Base-by-base conservation (phyloP, 1,284 basidiomycete species). In the Rugosomyces carneus region DNA sequence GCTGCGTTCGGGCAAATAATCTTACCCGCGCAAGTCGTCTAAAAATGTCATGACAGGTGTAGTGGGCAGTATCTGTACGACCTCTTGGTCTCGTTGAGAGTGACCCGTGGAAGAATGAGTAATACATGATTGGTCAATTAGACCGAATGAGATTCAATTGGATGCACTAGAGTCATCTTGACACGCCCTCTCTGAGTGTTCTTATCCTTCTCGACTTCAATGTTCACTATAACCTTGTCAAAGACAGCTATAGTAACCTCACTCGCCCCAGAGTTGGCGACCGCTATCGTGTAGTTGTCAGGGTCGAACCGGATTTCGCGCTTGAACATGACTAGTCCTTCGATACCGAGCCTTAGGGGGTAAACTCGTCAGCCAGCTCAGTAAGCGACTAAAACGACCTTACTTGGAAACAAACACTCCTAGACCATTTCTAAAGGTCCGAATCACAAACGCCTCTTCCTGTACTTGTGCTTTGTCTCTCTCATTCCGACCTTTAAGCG, bases 371-470 rank as follows among this genome's bases (percentile, higher is more conserved):
- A n/a, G n/a, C n/a, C n/a, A n/a, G 35, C 35, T 35, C 32, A 15
- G 32, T 6, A 35, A 35, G 5, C 7, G 7, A 13, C 5, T 9
- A 13, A 75, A 31, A 31, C 8, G 13, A 31, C 6, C 88, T 61
- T 59, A 97, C 93, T 87, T 84, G 42, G 84, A 90, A 31, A 99
- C 93, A 59, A 96, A 99, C 11, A 99, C 95, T 7, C 92, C 89
- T 7, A 99, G 65, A 0, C 96, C 96, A 64, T 99, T 99, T 51
- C 89, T 76, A 68, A 99, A 99, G 1, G 89, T 85, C 44, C 94
- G 73, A 53, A 99, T 96, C 18, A 99, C 92, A 61, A 93, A 99
- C 1, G 95, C 95, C 29, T 96, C 91, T 59, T 95, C 93, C 3
- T 65, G 67, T 7, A 86, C 82, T 37, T 62, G 67, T n/a, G 58